phyloP scores from a whole-genome alignment of 768 basidiomycete genomes.

The Panaeolus papilionaceus region DNA sequence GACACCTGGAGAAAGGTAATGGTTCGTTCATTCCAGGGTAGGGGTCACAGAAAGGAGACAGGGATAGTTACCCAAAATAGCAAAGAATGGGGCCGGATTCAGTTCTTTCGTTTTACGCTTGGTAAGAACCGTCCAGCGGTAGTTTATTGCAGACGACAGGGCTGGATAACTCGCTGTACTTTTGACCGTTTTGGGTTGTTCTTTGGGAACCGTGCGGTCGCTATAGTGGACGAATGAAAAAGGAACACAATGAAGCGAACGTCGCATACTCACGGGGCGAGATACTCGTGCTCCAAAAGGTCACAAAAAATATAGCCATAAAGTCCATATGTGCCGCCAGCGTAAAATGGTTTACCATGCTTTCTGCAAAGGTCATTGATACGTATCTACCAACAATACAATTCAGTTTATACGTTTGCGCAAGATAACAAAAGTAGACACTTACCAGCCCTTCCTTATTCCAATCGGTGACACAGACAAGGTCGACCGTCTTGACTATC shows the following conservation, averaged over 20 bases:
- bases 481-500: conserved; percentile 71
- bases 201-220: conserved; percentile 66
- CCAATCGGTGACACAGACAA: conserved; percentile 89
- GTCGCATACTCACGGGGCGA: conserved; percentile 70
- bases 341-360: conserved; percentile 81
- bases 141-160: conserved; percentile 63
- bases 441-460: conserved; percentile 74
- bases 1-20: conserved; percentile 55
- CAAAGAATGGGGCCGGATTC: conserved; percentile 77
- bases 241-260: conserved; percentile 5
- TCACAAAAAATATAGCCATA: conserved; percentile 96
- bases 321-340: conserved; percentile 91
- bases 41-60: conserved; percentile 13
- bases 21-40: conserved; percentile 3
- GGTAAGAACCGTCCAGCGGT: conserved; percentile 73
- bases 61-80: conserved; percentile 64
- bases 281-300: conserved; percentile 84
- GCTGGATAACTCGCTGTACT: conserved; percentile 69
- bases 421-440: conserved; percentile 18
- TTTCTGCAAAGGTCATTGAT: conserved; percentile 84
- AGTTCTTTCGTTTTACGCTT: conserved; percentile 83
- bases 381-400: conserved; percentile 55
- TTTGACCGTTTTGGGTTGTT: conserved; percentile 64
- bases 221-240: conserved; percentile 40
- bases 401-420: conserved; percentile 19